Base-by-base conservation (phyloP, 2,329 filamentous ascomycete species). In the Neurospora sp. region DNA sequence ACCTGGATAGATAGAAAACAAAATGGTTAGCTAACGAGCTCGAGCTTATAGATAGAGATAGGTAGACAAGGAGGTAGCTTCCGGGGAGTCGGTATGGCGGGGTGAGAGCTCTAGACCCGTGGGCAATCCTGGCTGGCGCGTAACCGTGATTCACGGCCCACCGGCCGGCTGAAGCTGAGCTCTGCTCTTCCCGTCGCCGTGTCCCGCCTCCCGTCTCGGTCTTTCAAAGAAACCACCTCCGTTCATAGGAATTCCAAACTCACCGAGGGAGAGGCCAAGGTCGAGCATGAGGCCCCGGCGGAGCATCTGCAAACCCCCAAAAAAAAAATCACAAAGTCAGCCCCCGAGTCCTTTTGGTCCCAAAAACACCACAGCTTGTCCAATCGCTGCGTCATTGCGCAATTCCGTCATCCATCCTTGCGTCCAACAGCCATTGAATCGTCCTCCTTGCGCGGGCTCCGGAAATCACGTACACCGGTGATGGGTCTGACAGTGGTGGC, bases 221-320 rank as follows among this genome's bases (percentile, higher is more conserved):
- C 23, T 15, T 15, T 17, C 23, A 17, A 43, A 23, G 23, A 28
- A 33, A 33, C 11, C 43, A 62, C 52, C 52, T 33, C 52, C 15
- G 15, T 8, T 6, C 43, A 1, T 28, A 62, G 52, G 6, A 62
- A 33, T 17, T 62, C 52, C 23, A 43, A 68, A 82, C 85, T 72
- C 82, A 88, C 86, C 85, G 71, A 88, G 81, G 73, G 81, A 85
- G 77, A 88, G 83, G 70, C 81, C 77, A 71, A 88, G 81, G 77
- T 88, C 86, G 74, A 84, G 78, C 77, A 88, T 82, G 78, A 88
- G 84, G 79, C 82, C 82, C 79, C 85, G 83, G 80, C 85, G 85
- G 80, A 88, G 84, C 84, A 88, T 88, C 86, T 88, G 52, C 11
- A 33, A 33, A 62, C 23, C 52, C 52, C 4, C 5, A n/a, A 19